phyloP scores from a whole-genome alignment of 2,329 filamentous ascomycete genomes.

The Leptographium galeiforme region DNA sequence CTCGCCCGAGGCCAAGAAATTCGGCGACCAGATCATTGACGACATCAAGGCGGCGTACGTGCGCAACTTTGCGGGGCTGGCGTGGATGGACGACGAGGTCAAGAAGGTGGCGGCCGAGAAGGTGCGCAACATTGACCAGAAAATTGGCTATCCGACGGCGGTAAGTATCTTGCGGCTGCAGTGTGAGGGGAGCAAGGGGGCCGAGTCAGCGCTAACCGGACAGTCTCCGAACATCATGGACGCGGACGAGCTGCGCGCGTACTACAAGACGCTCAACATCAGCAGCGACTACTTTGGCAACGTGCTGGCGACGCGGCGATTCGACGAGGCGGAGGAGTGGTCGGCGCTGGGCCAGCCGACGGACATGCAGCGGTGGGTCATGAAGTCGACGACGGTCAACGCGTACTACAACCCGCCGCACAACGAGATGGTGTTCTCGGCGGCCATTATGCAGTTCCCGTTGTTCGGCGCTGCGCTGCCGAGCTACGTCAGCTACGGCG shows the following conservation, averaged over 20 bases:
- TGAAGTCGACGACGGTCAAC: conserved; percentile 49
- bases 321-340: conserved; percentile 38
- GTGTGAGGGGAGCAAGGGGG: background rate
- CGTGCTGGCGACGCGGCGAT: conserved; percentile 33
- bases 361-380: conserved; percentile 45
- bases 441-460: conserved; percentile 57
- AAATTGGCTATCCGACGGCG: conserved; percentile 52
- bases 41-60: conserved; percentile 57
- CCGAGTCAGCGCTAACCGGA: background rate
- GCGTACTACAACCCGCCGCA: conserved; percentile 50
- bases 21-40: conserved; percentile 56
- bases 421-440: conserved; percentile 59
- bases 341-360: conserved; percentile 44
- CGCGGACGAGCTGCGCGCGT: conserved; percentile 38
- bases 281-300: conserved; percentile 45
- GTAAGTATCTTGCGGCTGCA: background rate
- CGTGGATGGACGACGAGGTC: conserved; percentile 53
- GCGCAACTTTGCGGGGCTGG: conserved; percentile 39
- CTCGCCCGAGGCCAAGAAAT: conserved; percentile 49
- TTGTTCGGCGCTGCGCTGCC: conserved; percentile 51
- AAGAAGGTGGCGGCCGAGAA: conserved; percentile 48
- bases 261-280: conserved; percentile 41
- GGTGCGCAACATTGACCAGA: conserved; percentile 52
- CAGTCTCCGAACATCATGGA: conserved; percentile 43
- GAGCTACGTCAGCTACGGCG: conserved; percentile 54